Percentiles rank a stretch among this genome's conserved stretches.
phyloP scores from a whole-genome alignment of 768 basidiomycete species.

The Rhizopogon roseolus region DNA sequence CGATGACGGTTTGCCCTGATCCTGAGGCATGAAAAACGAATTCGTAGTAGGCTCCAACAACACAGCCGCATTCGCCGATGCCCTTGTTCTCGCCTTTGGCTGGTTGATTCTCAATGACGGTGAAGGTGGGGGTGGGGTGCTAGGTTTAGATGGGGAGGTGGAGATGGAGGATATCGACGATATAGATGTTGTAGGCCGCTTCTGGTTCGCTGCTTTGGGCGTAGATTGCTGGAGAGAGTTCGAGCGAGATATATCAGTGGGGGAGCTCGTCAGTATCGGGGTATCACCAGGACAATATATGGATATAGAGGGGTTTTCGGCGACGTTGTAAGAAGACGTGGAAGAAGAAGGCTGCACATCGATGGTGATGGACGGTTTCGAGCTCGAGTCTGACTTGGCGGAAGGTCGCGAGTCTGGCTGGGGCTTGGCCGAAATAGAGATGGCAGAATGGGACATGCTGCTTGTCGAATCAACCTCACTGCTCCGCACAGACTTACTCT shows the following conservation, averaged over 20 bases:
- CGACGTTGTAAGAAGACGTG: conserved; percentile 9
- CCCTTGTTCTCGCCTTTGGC: background rate
- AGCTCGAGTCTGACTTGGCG: no score
- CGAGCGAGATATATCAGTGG: background rate
- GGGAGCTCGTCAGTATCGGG: background rate
- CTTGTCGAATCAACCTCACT: background rate
- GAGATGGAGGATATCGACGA: no score
- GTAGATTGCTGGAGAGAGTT: background rate
- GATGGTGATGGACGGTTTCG: background rate
- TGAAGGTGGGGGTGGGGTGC: no score
- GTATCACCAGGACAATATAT: background rate
- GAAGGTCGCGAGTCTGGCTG: no score
- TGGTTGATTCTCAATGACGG: no score
- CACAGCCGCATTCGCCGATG: conserved; percentile 1
- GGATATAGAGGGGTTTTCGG: conserved; percentile 8
- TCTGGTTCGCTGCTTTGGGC: background rate
- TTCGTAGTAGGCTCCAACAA: background rate
- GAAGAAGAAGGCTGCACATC: background rate
- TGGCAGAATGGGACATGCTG: background rate
- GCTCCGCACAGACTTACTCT: background rate
- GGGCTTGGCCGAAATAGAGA: no score
- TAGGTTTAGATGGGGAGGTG: no score
- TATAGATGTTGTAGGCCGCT: background rate
- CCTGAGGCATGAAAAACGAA: background rate
- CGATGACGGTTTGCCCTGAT: background rate